A percentile compares a stretch with the other conserved stretches of the same genome.
Conservation (phyloP, 2,329 filamentous ascomycete genomes). For the Colletotrichum shisoi region DNA sequence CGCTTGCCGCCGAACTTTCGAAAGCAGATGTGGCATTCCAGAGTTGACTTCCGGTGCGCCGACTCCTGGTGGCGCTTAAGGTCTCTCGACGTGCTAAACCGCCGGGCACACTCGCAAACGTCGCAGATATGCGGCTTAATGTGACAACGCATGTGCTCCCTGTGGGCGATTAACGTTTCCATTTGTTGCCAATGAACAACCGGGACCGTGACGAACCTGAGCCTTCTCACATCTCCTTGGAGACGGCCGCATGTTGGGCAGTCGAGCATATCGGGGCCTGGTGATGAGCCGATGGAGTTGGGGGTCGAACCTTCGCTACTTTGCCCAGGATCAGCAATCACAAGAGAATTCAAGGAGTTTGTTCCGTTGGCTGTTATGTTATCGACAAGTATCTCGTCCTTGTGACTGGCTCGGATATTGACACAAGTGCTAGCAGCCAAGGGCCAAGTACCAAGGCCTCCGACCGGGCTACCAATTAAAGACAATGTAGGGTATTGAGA, state of each 20-base stretch:
- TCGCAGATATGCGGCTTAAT: background rate
- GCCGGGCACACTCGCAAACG: background rate
- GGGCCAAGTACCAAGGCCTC: no score
- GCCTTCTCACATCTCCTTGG: background rate
- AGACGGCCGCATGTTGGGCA: background rate
- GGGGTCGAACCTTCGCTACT: background rate
- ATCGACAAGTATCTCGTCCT: no score
- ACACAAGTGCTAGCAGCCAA: no score
- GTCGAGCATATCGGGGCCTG: background rate
- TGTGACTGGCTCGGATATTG: no score
- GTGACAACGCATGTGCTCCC: constrained; percentile 15
- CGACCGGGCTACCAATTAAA: no score
- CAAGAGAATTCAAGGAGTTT: no score
- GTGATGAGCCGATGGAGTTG: background rate
- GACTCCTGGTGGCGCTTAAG: background rate
- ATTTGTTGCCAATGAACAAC: no score
- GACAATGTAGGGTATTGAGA: no score
- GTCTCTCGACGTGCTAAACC: constrained; percentile 3
- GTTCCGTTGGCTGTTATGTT: no score
- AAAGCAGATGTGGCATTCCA: background rate
- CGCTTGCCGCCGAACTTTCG: background rate
- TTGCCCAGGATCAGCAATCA: no score
- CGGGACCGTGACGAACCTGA: background rate
- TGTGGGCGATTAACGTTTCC: background rate
- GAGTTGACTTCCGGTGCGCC: background rate